A percentile compares a stretch with the other conserved stretches of the same genome.
Conservation (phyloP, 768 basidiomycete genomes). For the Tulasnella sp. region DNA sequence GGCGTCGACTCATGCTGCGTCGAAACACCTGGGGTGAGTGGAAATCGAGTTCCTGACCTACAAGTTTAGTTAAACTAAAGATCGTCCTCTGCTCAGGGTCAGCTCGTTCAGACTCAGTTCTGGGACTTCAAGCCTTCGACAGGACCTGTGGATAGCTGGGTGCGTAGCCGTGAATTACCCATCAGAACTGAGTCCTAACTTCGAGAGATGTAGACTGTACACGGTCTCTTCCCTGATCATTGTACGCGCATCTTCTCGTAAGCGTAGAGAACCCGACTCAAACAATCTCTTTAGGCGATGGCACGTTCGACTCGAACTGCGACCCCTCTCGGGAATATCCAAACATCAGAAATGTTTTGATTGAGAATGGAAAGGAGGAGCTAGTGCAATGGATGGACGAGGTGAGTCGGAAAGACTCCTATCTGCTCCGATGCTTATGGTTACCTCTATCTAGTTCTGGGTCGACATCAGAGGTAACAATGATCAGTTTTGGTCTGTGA, state of each 20-base stretch:
- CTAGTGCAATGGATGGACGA: conserved; percentile 21
- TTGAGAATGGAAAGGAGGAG: conserved; percentile 7
- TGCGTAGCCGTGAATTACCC: conserved; percentile 21
- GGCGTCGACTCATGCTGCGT: not conserved
- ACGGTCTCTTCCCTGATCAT: conserved; percentile 39
- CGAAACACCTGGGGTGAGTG: conserved; percentile 42
- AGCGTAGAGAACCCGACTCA: not conserved
- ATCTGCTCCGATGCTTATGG: too few species aligned
- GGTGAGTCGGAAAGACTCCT: too few species aligned
- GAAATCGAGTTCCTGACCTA: not conserved
- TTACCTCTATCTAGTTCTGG: conserved; percentile 7
- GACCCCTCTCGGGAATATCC: conserved; percentile 20
- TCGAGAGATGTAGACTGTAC: conserved; percentile 15
- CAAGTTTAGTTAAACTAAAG: not conserved
- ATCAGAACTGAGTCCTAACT: not conserved
- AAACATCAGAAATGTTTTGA: conserved; percentile 21
- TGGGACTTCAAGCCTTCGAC: conserved; percentile 58
- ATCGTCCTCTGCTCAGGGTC: conserved; percentile 34
- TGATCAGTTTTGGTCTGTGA: conserved; percentile 20
- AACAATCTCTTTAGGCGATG: not conserved
- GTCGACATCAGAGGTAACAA: conserved; percentile 18
- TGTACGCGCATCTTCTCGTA: not conserved
- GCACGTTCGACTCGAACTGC: conserved; percentile 22
- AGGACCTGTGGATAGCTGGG: conserved; percentile 58
- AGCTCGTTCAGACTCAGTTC: conserved; percentile 53